Base-by-base conservation (phyloP, 2,329 filamentous ascomycete genomes). In the Botryotinia calthae region DNA sequence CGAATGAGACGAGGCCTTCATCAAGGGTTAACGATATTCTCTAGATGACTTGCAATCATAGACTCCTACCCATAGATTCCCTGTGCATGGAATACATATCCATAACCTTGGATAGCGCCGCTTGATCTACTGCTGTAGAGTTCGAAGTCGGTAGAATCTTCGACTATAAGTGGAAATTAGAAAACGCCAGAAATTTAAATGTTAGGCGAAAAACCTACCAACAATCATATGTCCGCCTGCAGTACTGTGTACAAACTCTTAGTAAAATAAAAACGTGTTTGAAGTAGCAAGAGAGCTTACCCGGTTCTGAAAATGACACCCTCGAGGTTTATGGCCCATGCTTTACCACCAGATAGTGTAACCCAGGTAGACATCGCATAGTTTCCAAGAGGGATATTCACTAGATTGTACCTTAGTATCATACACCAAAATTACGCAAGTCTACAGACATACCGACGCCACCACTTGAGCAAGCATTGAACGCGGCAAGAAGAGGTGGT, bases 171-270 rank as follows among this genome's bases (percentile, higher is more conserved):
- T 67, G 28, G 7, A 14, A 10, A 5, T 72, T 22, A 72, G 25
- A 4, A 58, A 40, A 20, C 42, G 42, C 37, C 37, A 9, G 20
- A 18, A 18, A 22, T 12, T 10, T 18, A 5, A 9, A 5, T 25
- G 1, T 31, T 20, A 18, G 14, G 20, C 20, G 25, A 10, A 10
- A 48, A 56, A 48, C 63, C 48, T 44, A 68, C 70, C 82, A 73
- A 84, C 82, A 73, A 88, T 84, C 86, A 87, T 88, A 74, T 87
- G 87, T 1, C 85, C 86, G 4, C 80, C 84, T 9, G 78, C 83
- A 25, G 72, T 76, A n/a, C 75, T 77, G 37, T 25, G 44, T 22
- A 18, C 44, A n/a, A 64, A 58, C 22, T 22, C 48, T 56, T n/a
- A 67, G 65, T 9, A 25, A 42, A 22, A 28, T 22, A 4, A 12